Evolutionary conservation across 2,329 filamentous ascomycete genomes (phyloP).

Genomic region (Clonostachys sp.): DNA sequence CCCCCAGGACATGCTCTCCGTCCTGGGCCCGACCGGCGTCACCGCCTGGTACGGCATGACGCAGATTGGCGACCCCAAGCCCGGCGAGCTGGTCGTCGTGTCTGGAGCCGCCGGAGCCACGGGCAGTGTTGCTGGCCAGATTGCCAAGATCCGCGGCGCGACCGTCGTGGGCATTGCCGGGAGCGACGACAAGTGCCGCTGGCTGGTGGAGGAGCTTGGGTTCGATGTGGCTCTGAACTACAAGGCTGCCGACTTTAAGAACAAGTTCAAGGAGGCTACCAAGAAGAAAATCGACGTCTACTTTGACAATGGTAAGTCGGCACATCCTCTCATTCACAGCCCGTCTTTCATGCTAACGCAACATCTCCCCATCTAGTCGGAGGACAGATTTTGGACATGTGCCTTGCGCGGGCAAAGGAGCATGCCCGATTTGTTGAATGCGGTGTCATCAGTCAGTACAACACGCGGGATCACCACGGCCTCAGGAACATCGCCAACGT

Average conservation of each 20-base stretch:
- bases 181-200: slow-evolving; percentile 61
- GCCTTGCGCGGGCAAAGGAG: slow-evolving; percentile 57
- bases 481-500: slow-evolving; percentile 50
- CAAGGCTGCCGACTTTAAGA: slow-evolving; percentile 57
- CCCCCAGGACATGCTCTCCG: slow-evolving; percentile 56
- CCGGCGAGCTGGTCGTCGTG: slow-evolving; percentile 72
- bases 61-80: slow-evolving; percentile 62
- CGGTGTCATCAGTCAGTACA: slow-evolving; percentile 68
- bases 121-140: slow-evolving; percentile 71
- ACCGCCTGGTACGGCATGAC: slow-evolving; percentile 75
- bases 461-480: slow-evolving; percentile 48
- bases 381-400: slow-evolving; percentile 65
- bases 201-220: slow-evolving; percentile 59
- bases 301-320: slow-evolving; percentile 56
- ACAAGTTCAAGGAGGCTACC: slow-evolving; percentile 56
- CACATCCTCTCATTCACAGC: not conserved
- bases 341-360: not conserved
- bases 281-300: slow-evolving; percentile 61
- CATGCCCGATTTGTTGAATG: slow-evolving; percentile 67
- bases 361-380: slow-evolving; percentile 37
- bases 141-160: slow-evolving; percentile 67
- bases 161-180: slow-evolving; percentile 63
- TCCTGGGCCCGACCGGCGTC: slow-evolving; percentile 62
- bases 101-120: slow-evolving; percentile 76
- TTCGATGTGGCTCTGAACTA: slow-evolving; percentile 68